phyloP scores from a whole-genome alignment of 2,329 filamentous ascomycete species.

The Alternaria arborescens region DNA sequence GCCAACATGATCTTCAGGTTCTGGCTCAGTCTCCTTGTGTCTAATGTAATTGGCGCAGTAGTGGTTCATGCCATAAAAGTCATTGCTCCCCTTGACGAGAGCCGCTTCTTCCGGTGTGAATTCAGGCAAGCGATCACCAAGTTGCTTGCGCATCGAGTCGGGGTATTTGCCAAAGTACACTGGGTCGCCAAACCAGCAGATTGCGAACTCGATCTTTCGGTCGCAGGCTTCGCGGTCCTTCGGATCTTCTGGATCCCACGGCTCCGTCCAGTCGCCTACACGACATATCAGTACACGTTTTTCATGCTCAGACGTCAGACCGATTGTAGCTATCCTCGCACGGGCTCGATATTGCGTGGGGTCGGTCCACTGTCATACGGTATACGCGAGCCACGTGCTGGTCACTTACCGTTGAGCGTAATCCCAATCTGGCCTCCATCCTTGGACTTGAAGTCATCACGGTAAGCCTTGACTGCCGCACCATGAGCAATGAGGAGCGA shows the following conservation, averaged over 20 bases:
- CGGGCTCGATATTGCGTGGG: neutral
- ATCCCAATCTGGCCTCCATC: constrained; percentile 83
- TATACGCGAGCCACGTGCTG: constrained; percentile 24
- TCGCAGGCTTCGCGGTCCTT: constrained; percentile 77
- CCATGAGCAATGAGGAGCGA: constrained; percentile 82
- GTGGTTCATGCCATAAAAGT: constrained; percentile 96
- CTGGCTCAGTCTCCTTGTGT: constrained; percentile 69
- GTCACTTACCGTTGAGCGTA: constrained; percentile 75
- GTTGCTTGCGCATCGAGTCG: constrained; percentile 81
- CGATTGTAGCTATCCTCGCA: neutral
- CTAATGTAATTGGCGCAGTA: constrained; percentile 90
- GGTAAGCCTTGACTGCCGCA: constrained; percentile 80
- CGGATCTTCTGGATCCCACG: constrained; percentile 81
- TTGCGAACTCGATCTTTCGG: constrained; percentile 86
- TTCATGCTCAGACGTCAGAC: constrained; percentile 5
- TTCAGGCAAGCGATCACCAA: constrained; percentile 77
- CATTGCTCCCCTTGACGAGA: constrained; percentile 84
- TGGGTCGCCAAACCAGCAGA: constrained; percentile 88
- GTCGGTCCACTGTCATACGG: constrained; percentile 16
- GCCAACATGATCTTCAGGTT: constrained; percentile 74
- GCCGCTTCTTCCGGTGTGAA: constrained; percentile 77
- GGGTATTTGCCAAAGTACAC: constrained; percentile 87
- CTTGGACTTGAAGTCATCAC: constrained; percentile 79
- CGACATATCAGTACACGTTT: constrained; percentile 25
- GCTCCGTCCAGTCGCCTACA: constrained; percentile 77